Evolutionary conservation across 805 yeast genomes (phyloP), one percentile per base, ranked within the genome.

Genomic region (Wickerhamiella cacticola): DNA sequence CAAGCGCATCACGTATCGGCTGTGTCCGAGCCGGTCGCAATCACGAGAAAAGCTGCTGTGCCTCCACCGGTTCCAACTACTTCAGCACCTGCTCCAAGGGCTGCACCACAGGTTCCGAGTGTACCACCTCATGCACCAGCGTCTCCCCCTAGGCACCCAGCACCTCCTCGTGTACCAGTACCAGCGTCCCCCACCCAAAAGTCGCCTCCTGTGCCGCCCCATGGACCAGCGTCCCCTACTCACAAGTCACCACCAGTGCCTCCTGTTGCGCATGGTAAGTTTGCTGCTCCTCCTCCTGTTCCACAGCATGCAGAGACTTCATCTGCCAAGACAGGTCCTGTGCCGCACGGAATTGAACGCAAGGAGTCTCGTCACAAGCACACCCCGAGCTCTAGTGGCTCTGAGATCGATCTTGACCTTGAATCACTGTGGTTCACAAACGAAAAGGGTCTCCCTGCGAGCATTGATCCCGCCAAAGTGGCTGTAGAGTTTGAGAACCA

Each of bases 401-500:
- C 41, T 22, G 47, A 40, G 12, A 9, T 48, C 10, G 46, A 43
- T 13, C 46, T 48, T 7, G 44, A 35, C 46, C 40, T 26, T 45
- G 29, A 50, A 49, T 25, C 50, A 43, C 15, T 38, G 40, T 45
- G 52, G 52, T 46, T 34, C 31, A 36, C 45, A 2, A 25, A 31
- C 25, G 38, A 45, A 7, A 16, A 39, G 8, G 52, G 48, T 10
- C 29, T 50, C 56, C 25, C 56, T 52, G 24, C 50, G 46, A 19
- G 46, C 46, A 6, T 51, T 50, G 40, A 36, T 31, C 21, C 34
- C 5, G 33, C 31, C 13, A 31, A 29, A 25, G 28, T 79, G 25
- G 67, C 75, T 15, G 77, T 63, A 60, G 95, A 86, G 60, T 72
- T 78, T 19, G 95, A 86, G 49, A 74, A 76, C 23, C 67, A 71